phyloP scores from a whole-genome alignment of 345 rosid genomes.

The Firmiana major region DNA sequence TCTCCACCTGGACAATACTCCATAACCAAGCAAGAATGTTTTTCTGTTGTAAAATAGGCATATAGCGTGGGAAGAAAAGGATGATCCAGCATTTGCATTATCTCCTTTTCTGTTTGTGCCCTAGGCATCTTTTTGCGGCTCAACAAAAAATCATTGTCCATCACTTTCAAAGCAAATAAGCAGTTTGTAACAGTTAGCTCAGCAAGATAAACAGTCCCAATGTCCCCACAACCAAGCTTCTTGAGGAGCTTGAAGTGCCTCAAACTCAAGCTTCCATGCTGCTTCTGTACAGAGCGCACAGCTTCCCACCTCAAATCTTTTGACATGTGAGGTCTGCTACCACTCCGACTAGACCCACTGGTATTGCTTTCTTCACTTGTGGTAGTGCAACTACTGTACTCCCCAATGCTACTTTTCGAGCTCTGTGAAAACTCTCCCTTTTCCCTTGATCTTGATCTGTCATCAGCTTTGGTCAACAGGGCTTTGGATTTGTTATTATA shows the following conservation, averaged over 20 bases:
- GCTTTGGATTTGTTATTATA: slow-evolving; percentile 28
- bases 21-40: slow-evolving; percentile 69
- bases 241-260: slow-evolving; percentile 62
- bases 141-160: slow-evolving; percentile 64
- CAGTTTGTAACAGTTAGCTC: slow-evolving; percentile 54
- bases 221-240: slow-evolving; percentile 79
- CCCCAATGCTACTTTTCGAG: slow-evolving; percentile 82
- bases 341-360: slow-evolving; percentile 47
- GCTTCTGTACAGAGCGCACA: slow-evolving; percentile 49
- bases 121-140: slow-evolving; percentile 64
- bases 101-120: slow-evolving; percentile 77
- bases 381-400: slow-evolving; percentile 60
- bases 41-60: slow-evolving; percentile 60
- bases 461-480: slow-evolving; percentile 39
- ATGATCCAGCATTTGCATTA: slow-evolving; percentile 76
- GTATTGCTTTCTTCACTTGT: slow-evolving; percentile 55
- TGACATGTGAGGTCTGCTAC: slow-evolving; percentile 78
- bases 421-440: slow-evolving; percentile 71
- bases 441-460: slow-evolving; percentile 49
- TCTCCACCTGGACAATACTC: slow-evolving; percentile 88
- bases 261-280: slow-evolving; percentile 53
- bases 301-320: slow-evolving; percentile 75
- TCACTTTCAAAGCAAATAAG: slow-evolving; percentile 71
- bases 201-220: slow-evolving; percentile 72
- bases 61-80: slow-evolving; percentile 80